Conservation (phyloP, 495 filamentous ascomycete species). For the Penicillium psychrofluorescens region DNA sequence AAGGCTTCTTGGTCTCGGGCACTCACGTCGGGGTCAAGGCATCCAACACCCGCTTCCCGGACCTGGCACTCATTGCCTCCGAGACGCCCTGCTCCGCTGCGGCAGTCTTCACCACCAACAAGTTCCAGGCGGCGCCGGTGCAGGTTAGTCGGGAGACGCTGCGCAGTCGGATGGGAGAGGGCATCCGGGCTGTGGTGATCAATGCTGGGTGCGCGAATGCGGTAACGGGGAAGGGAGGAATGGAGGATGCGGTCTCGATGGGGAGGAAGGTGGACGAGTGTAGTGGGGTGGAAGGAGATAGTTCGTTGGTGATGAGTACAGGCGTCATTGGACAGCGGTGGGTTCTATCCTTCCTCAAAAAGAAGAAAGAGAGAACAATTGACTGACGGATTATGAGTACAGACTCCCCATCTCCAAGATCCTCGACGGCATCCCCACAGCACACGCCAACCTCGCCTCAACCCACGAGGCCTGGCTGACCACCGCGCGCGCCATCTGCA, state of each 20-base stretch:
- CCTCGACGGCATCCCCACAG: constrained; percentile 68
- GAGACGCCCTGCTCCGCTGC: constrained; percentile 85
- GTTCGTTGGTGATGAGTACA: constrained; percentile 92
- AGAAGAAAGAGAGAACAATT: not conserved
- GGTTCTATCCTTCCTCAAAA: not conserved
- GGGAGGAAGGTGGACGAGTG: constrained; percentile 66
- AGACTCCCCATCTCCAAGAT: constrained; percentile 91
- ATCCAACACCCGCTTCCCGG: constrained; percentile 77
- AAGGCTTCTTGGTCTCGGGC: constrained; percentile 81
- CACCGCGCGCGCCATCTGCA: constrained; percentile 91
- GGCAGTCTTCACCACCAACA: constrained; percentile 96
- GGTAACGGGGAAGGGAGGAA: constrained; percentile 84
- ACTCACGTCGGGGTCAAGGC: constrained; percentile 93
- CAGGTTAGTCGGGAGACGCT: constrained; percentile 71
- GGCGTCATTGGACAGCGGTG: constrained; percentile 95
- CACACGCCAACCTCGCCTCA: constrained; percentile 57
- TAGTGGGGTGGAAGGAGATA: constrained; percentile 52
- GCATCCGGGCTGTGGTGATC: constrained; percentile 75
- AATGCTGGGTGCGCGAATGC: constrained; percentile 98
- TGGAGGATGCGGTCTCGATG: constrained; percentile 87
- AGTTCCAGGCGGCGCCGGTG: constrained; percentile 94
- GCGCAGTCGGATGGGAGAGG: constrained; percentile 54
- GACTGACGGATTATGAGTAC: constrained; percentile 15
- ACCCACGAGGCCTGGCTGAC: constrained; percentile 81
- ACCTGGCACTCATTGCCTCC: constrained; percentile 83